These are phyloP conservation scores for Kalmanozyma brasiliensis DNA, from an alignment of 1,284 basidiomycete species.

Conservation along the genomic window DNA sequence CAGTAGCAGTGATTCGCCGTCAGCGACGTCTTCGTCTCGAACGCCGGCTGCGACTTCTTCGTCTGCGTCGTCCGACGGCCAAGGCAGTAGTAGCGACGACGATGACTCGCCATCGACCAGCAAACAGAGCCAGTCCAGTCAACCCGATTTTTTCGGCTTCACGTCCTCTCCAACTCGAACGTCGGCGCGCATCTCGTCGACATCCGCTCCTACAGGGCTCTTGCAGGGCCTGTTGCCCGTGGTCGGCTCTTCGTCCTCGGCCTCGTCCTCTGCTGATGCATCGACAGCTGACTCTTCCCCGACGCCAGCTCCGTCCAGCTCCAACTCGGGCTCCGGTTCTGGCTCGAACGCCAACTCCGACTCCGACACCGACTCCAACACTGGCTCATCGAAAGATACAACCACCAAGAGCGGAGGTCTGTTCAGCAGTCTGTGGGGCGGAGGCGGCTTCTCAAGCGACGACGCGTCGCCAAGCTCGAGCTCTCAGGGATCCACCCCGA, in stretches of 20 bases:
- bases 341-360: neutral
- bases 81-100: neutral
- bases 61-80: constrained; percentile 1
- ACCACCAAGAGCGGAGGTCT: neutral
- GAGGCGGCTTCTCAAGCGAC: neutral
- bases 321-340: neutral
- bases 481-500: neutral
- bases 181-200: constrained; percentile 10
- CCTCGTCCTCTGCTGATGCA: neutral
- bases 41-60: constrained; percentile 3
- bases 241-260: constrained; percentile 5
- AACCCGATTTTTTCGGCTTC: constrained; percentile 31
- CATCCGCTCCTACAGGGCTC: constrained; percentile 1
- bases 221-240: neutral
- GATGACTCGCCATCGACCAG: constrained; percentile 14
- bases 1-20: neutral
- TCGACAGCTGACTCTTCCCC: constrained; percentile 1
- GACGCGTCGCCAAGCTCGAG: constrained; percentile 1
- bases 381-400: neutral
- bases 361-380: neutral
- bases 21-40: constrained; percentile 12
- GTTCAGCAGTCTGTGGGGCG: neutral
- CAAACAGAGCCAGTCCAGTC: constrained; percentile 10
- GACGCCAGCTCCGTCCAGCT: constrained; percentile 1
- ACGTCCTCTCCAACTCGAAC: constrained; percentile 16